A percentile compares a stretch with the other conserved stretches of the same genome.
Evolutionary conservation across 2,329 filamentous ascomycete species (phyloP).

Genomic region (Trichoderma endophyticum): DNA sequence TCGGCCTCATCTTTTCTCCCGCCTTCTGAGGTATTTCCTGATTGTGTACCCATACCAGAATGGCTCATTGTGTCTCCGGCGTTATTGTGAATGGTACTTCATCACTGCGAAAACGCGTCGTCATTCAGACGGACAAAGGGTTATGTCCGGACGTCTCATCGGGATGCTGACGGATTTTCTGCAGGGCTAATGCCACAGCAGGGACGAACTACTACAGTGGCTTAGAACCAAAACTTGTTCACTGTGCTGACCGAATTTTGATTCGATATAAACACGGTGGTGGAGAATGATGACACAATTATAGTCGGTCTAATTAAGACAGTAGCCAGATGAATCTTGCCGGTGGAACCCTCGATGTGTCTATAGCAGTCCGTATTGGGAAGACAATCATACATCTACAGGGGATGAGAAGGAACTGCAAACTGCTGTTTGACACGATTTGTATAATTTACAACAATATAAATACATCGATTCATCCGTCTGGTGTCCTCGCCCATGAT

Average conservation of each 20-base stretch:
- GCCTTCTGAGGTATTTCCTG: not conserved
- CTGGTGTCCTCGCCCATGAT: not conserved
- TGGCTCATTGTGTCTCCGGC: not conserved
- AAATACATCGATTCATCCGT: not conserved
- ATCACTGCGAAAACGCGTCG: not conserved
- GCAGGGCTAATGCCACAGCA: not conserved
- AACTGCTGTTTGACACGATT: not conserved
- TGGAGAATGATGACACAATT: not conserved
- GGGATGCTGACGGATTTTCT: not conserved
- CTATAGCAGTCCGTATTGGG: not conserved
- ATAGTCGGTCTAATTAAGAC: not conserved
- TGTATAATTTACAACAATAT: not conserved
- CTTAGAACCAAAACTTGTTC: not conserved
- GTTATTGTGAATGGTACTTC: not conserved
- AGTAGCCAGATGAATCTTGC: not conserved
- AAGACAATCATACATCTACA: not conserved
- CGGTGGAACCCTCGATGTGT: not conserved
- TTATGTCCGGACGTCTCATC: not conserved
- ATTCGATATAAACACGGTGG: not conserved
- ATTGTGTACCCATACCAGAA: not conserved
- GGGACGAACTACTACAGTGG: not conserved
- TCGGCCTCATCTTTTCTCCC: not conserved
- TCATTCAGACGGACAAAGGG: not conserved
- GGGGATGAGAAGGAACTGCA: not conserved
- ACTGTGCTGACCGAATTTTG: not conserved